Conservation (phyloP, 345 rosid species). For the Cardamine occulta region DNA sequence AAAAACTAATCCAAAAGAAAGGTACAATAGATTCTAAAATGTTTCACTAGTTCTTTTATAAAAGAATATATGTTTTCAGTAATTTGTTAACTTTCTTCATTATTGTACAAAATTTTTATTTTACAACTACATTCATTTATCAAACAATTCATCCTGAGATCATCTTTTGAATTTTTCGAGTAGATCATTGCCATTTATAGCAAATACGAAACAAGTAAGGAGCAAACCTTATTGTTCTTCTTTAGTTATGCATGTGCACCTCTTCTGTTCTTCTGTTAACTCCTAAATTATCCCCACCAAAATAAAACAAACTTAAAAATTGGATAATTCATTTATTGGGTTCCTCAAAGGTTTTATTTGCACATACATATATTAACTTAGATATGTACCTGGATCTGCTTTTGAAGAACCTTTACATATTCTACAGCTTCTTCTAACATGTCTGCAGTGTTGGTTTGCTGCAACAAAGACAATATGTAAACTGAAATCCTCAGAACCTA, state of each 20-base stretch:
- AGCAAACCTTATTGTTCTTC: conserved; percentile 44
- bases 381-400: conserved; percentile 66
- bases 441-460: conserved; percentile 93
- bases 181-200: conserved; percentile 12
- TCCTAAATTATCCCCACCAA: conserved; percentile 48
- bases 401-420: conserved; percentile 74
- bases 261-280: conserved; percentile 68
- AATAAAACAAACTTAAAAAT: conserved; percentile 22
- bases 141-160: conserved; percentile 20
- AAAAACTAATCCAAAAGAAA: neutral
- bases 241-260: conserved; percentile 60
- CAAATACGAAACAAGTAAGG: conserved; percentile 10
- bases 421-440: conserved; percentile 85
- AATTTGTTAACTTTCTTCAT: conserved; percentile 17
- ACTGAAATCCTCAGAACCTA: conserved; percentile 4
- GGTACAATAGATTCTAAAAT: neutral
- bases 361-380: neutral
- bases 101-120: neutral
- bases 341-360: conserved; percentile 5
- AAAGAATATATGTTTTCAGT: conserved; percentile 16
- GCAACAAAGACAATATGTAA: conserved; percentile 41
- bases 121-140: conserved; percentile 28
- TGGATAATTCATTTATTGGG: neutral
- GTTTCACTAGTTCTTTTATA: neutral
- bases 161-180: conserved; percentile 21